Conservation (phyloP, 2,329 filamentous ascomycete genomes). For the Apiospora sp. region DNA sequence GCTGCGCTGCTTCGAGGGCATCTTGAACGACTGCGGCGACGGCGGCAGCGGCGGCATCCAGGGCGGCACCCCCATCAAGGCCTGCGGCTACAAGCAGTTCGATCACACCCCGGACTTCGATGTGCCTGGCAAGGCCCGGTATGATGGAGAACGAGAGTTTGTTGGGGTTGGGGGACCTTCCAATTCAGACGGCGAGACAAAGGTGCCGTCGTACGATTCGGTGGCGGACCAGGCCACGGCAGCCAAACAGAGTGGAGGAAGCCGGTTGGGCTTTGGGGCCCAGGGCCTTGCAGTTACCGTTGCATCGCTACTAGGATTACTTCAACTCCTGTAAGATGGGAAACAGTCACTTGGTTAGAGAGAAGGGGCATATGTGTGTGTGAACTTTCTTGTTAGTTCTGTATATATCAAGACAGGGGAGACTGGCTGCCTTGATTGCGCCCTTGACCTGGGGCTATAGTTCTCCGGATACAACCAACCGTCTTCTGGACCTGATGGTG, state of each 20-base stretch:
- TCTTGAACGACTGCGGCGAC: background rate
- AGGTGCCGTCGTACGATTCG: background rate
- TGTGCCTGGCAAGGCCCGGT: background rate
- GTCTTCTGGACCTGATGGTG: background rate
- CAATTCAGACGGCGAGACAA: background rate
- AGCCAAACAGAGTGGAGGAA: background rate
- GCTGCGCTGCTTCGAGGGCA: background rate
- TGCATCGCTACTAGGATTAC: background rate
- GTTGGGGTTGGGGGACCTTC: background rate
- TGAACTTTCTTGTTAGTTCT: background rate
- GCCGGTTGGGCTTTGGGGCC: background rate
- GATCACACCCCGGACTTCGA: background rate
- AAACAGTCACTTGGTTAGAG: background rate
- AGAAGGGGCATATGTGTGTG: background rate
- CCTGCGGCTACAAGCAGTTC: background rate
- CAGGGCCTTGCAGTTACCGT: background rate
- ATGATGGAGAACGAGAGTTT: background rate
- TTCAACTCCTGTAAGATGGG: constrained; percentile 3
- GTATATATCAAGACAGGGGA: background rate
- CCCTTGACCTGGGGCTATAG: too few species aligned
- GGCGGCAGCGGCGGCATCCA: background rate
- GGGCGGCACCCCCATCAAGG: background rate
- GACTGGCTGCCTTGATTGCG: background rate
- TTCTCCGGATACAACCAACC: background rate
- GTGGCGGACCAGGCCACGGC: background rate